Percentiles rank a stretch among this genome's conserved stretches.
phyloP scores from a whole-genome alignment of 2,329 filamentous ascomycete genomes.

The Fusarium coffeatum region DNA sequence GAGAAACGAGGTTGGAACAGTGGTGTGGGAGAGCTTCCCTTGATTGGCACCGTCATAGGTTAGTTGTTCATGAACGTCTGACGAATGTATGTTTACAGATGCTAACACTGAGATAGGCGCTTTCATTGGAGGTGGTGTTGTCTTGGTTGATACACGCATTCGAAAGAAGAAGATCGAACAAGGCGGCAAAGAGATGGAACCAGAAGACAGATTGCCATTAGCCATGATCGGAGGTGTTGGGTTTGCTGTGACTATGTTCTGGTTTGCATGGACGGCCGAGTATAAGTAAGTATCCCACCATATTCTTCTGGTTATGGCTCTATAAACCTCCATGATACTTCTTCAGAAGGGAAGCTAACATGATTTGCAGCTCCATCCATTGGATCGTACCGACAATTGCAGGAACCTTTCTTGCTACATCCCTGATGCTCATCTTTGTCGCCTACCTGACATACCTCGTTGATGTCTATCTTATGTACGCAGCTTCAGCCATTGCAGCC shows the following conservation, averaged over 20 bases:
- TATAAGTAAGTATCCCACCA: conserved; percentile 13
- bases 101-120: conserved; percentile 14
- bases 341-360: background rate
- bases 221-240: conserved; percentile 39
- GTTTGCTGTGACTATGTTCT: conserved; percentile 39
- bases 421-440: conserved; percentile 39
- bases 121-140: conserved; percentile 28
- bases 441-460: conserved; percentile 37
- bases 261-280: conserved; percentile 41
- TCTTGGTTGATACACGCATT: conserved; percentile 32
- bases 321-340: background rate
- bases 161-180: conserved; percentile 18
- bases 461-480: conserved; percentile 37
- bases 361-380: conserved; percentile 18
- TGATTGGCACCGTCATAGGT: conserved; percentile 37
- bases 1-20: conserved; percentile 53
- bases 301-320: background rate
- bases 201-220: conserved; percentile 33
- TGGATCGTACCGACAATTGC: conserved; percentile 38
- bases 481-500: conserved; percentile 36
- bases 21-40: conserved; percentile 35
- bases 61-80: background rate
- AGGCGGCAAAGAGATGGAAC: conserved; percentile 25
- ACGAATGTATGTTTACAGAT: background rate
- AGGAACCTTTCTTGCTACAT: conserved; percentile 31